Evolutionary conservation across 2,329 filamentous ascomycete genomes (phyloP).

Genomic region (Periconia sp.): DNA sequence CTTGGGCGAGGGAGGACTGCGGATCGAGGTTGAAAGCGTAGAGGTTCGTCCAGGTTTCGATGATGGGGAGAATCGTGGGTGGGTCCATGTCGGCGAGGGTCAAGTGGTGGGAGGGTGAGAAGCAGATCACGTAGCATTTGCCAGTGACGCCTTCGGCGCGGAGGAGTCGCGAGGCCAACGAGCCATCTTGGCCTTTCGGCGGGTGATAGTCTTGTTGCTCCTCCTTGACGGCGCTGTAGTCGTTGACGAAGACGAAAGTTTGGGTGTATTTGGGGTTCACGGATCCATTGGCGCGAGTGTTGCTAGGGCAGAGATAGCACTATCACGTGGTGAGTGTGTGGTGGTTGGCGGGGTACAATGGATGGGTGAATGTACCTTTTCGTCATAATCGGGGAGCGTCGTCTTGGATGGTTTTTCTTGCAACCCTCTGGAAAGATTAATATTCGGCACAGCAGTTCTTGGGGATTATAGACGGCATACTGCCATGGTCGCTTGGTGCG

Average conservation of each 20-base stretch:
- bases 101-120: conserved; percentile 85
- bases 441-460: not conserved
- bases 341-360: conserved; percentile 6
- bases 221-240: conserved; percentile 96
- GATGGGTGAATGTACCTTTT: conserved; percentile 45
- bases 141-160: conserved; percentile 85
- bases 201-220: conserved; percentile 77
- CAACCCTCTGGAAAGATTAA: conserved; percentile 43
- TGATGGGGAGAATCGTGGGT: conserved; percentile 74
- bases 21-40: conserved; percentile 81
- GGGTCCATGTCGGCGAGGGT: conserved; percentile 88
- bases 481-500: conserved; percentile 97
- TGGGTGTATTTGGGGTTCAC: conserved; percentile 81
- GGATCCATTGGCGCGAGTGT: conserved; percentile 84
- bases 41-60: conserved; percentile 89
- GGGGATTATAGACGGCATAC: conserved; percentile 56
- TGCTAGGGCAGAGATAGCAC: conserved; percentile 94
- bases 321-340: conserved; percentile 42
- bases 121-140: conserved; percentile 96
- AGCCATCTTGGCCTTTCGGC: conserved; percentile 51
- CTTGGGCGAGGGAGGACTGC: conserved; percentile 62
- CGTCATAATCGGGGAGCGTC: conserved; percentile 75
- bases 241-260: conserved; percentile 95
- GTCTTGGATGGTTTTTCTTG: conserved; percentile 52
- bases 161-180: conserved; percentile 73